These are phyloP conservation scores for Rhinocladiella mackenziei DNA, from an alignment of 2,329 filamentous ascomycete genomes.

Conservation along the genomic window DNA sequence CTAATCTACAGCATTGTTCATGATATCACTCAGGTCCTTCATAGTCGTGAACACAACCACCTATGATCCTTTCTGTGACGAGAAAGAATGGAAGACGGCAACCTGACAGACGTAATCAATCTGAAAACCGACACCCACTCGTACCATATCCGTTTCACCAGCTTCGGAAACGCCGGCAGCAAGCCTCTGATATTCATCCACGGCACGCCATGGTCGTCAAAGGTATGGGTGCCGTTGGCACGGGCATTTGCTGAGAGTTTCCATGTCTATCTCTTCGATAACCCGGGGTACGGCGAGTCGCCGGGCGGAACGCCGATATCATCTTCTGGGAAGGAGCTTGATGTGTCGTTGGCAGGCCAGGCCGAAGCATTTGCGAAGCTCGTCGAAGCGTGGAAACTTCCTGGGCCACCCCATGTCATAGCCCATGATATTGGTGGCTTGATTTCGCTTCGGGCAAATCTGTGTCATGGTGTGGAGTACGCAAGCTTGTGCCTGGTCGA, in stretches of 20 bases:
- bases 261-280: constrained; percentile 45
- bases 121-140: constrained; percentile 32
- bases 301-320: constrained; percentile 30
- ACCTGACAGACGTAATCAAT: constrained; percentile 31
- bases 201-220: constrained; percentile 48
- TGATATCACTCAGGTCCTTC: no score
- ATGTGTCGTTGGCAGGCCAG: constrained; percentile 40
- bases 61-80: no score
- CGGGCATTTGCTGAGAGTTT: constrained; percentile 36
- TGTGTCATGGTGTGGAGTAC: constrained; percentile 39
- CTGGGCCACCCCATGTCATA: constrained; percentile 36
- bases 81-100: constrained; percentile 1
- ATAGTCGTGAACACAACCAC: no score
- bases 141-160: constrained; percentile 35
- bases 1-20: no score
- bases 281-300: constrained; percentile 44
- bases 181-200: constrained; percentile 45
- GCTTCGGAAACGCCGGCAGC: constrained; percentile 32
- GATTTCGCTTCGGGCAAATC: constrained; percentile 39
- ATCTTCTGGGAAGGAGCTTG: constrained; percentile 27
- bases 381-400: constrained; percentile 36
- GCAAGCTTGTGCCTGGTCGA: constrained; percentile 42
- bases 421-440: constrained; percentile 47
- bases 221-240: constrained; percentile 39
- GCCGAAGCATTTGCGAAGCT: constrained; percentile 40